These are phyloP conservation scores for Biscogniauxia mediterranea DNA, from an alignment of 2,329 filamentous ascomycete species.

Conservation along the genomic window DNA sequence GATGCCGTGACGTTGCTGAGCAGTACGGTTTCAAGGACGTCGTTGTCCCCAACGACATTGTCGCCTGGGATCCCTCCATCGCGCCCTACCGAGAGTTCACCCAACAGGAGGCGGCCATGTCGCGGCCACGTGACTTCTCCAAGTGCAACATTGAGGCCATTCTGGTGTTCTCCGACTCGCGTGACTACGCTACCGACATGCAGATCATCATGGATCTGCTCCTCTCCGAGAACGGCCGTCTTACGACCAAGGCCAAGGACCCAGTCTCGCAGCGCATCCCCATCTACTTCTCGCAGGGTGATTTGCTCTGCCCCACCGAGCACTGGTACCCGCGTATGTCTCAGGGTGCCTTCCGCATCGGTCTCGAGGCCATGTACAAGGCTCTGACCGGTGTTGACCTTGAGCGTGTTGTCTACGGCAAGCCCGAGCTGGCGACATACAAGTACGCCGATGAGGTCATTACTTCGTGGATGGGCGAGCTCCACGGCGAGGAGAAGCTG, in stretches of 20 bases:
- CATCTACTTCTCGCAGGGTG: constrained; percentile 61
- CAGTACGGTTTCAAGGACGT: constrained; percentile 73
- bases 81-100: constrained; percentile 69
- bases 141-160: constrained; percentile 72
- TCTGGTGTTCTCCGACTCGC: constrained; percentile 71
- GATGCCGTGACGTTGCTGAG: constrained; percentile 71
- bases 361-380: constrained; percentile 72
- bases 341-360: constrained; percentile 73
- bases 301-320: constrained; percentile 58
- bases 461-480: constrained; percentile 70
- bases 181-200: constrained; percentile 73
- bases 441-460: constrained; percentile 76
- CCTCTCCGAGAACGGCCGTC: constrained; percentile 63
- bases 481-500: constrained; percentile 69
- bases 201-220: constrained; percentile 75
- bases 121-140: constrained; percentile 68
- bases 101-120: constrained; percentile 63
- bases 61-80: constrained; percentile 66
- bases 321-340: constrained; percentile 68
- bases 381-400: constrained; percentile 67
- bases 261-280: constrained; percentile 65
- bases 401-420: constrained; percentile 74
- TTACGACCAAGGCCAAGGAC: constrained; percentile 65
- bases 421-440: constrained; percentile 74
- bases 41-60: constrained; percentile 70